Conservation (phyloP, 2,329 filamentous ascomycete species). For the Alternaria angustiovoidea region DNA sequence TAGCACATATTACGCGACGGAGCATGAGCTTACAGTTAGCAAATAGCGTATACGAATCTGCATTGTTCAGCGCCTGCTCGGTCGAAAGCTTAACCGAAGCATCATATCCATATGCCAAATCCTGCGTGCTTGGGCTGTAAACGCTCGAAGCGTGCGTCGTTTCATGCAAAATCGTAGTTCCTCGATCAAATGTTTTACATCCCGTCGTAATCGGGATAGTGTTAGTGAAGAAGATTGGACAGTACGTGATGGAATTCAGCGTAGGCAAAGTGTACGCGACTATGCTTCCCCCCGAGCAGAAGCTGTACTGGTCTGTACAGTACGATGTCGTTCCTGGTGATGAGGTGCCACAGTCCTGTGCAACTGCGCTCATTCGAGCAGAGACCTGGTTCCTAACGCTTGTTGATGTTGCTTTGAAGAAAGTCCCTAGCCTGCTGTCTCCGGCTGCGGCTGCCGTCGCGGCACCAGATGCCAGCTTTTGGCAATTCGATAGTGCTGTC, state of each 20-base stretch:
- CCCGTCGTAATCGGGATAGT: not conserved
- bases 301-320: not conserved
- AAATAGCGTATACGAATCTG: constrained; percentile 68
- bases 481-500: constrained; percentile 64
- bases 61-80: constrained; percentile 66
- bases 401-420: constrained; percentile 62
- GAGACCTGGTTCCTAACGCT: not conserved
- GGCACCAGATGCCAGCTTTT: constrained; percentile 62
- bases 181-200: constrained; percentile 72
- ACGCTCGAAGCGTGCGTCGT: constrained; percentile 67
- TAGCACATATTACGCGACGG: not conserved
- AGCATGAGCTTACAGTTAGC: constrained; percentile 54
- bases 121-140: constrained; percentile 63
- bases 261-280: not conserved
- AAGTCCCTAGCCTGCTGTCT: constrained; percentile 62
- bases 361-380: not conserved
- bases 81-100: constrained; percentile 57
- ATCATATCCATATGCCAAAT: constrained; percentile 66
- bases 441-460: constrained; percentile 57
- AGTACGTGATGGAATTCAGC: not conserved
- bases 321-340: not conserved
- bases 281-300: not conserved
- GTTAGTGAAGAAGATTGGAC: not conserved
- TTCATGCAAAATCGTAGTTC: constrained; percentile 71
- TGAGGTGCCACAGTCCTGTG: not conserved